Evolutionary conservation across 169 alveolate species (phyloP), one percentile per base, ranked within the genome.

Genomic region (Eimeria tenella): DNA sequence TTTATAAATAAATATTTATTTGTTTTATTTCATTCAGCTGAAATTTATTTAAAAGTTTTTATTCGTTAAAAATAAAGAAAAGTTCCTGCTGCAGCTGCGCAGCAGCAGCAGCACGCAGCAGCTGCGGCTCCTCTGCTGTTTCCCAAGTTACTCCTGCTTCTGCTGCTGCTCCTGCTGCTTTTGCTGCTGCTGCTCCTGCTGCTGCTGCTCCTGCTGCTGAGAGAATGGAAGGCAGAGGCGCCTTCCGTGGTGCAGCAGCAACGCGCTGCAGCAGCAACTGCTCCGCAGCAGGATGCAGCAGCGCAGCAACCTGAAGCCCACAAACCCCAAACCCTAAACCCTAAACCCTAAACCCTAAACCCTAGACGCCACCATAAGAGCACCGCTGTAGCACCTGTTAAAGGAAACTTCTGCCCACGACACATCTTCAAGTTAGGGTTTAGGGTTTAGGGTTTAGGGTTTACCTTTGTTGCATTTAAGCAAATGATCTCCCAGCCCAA

Each of bases 401-500:
- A 56, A 56, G 65, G 65, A 56, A 7, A 13, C 65, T 56, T 7
- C 65, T 56, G 7, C 13, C 13, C 65, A 56, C 19, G 19, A 56
- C 13, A 10, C 13, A 13, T 9, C 23, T 65, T 13, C 13, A 21
- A 11, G 58, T 42, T 52, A 17, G 62, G 86, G 86, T 17, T 50
- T 71, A 71, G 81, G 81, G 81, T 71, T 71, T 71, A 71, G 81
- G 81, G 81, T 71, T 71, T 71, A 71, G 53, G 81, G 81, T 71
- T 71, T 50, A 75, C 83, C 19, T 31, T 31, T 10, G 31, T 17
- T 75, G 63, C 63, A 75, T 25, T 75, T 31, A 65, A 5, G 75
- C 75, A 65, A n/a, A 65, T 19, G 25, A 65, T 21, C 7, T 65
- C 31, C 75, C 75, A 65, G 23, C 75, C 42, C 75, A 65, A 10